Base-by-base conservation (phyloP, 2,329 filamentous ascomycete species). In the Fusarium sacchari region DNA sequence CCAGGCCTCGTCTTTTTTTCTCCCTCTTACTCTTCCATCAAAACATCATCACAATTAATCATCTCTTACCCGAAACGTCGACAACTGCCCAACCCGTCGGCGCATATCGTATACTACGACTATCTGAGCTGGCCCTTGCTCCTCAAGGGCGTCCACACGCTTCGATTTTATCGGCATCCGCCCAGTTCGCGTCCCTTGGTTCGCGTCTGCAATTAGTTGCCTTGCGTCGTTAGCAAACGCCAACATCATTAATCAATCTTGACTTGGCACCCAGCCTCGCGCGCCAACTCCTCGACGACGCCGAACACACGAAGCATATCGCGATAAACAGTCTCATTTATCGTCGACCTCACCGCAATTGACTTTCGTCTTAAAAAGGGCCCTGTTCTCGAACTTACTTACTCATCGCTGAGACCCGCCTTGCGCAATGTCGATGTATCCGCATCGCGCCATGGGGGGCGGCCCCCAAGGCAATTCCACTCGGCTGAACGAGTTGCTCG, bases 401-500 rank as follows among this genome's bases (percentile, higher is more conserved):
- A 62, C 18, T 67, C 63, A 63, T 74, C 61, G 44, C 71, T 52
- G 63, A 74, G 67, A 72, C 69, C 66, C 49, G 61, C 72, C 59
- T 67, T 67, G 72, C 76, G 75, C 76, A 69, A 91, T 91, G 89
- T 90, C 89, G 63, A 97, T 98, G 94, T 97, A 97, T 84, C 93
- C 93, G 79, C 95, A 97, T 87, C 94, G 94, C 81, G 93, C 92
- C 82, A 93, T 97, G 89, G 92, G 91, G 75, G 89, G 87, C 74
- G 91, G 90, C 75, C 92, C 93, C 84, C 85, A 84, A 32, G 82
- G 81, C 71, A 88, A 85, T 76, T 83, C 83, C 57, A 88, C 86
- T 77, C 94, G 96, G 76, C 88, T 98, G 78, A 94, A 93, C 76
- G 96, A 99, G 87, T 90, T 98, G 73, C 88, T 99, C 80, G 96